Percentiles rank a stretch among this genome's conserved stretches.
Conservation (phyloP, 192 early-diverging fungal species). For the Umbelopsis ramanniana region DNA sequence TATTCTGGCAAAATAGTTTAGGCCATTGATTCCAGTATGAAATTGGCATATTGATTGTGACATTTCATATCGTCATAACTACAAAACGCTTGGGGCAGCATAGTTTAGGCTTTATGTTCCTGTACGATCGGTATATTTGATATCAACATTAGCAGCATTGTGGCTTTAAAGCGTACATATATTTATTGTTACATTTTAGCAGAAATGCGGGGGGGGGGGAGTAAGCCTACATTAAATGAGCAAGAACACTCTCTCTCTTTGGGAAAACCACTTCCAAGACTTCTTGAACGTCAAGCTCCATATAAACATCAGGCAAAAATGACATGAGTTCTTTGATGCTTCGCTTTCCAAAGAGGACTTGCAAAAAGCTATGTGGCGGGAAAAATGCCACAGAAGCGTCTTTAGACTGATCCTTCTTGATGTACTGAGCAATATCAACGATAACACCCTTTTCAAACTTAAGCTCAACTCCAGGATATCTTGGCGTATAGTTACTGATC, state of each 20-base stretch:
- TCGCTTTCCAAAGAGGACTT: neutral
- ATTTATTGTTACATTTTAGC: neutral
- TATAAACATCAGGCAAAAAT: neutral
- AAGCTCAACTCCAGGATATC: constrained; percentile 12
- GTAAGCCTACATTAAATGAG: neutral
- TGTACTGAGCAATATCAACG: neutral
- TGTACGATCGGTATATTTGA: no score
- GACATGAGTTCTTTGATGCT: neutral
- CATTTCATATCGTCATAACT: no score
- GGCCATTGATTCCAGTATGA: neutral
- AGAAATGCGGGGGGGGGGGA: neutral
- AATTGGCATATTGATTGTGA: no score
- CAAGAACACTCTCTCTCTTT: neutral
- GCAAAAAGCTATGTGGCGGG: constrained; percentile 1
- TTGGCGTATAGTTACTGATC: constrained; percentile 5
- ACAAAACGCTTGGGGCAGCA: no score
- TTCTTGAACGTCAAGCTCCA: neutral
- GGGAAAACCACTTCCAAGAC: neutral
- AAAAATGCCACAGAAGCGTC: neutral
- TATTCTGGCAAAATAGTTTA: neutral
- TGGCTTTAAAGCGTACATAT: no score
- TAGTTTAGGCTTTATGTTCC: no score
- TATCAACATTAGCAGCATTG: no score
- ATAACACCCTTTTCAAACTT: constrained; percentile 2
- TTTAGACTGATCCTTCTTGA: neutral